Percentiles rank a stretch among this genome's conserved stretches.
Evolutionary conservation across 371 early-diverging fungal species (phyloP).

Genomic region (Mortierella sp.): DNA sequence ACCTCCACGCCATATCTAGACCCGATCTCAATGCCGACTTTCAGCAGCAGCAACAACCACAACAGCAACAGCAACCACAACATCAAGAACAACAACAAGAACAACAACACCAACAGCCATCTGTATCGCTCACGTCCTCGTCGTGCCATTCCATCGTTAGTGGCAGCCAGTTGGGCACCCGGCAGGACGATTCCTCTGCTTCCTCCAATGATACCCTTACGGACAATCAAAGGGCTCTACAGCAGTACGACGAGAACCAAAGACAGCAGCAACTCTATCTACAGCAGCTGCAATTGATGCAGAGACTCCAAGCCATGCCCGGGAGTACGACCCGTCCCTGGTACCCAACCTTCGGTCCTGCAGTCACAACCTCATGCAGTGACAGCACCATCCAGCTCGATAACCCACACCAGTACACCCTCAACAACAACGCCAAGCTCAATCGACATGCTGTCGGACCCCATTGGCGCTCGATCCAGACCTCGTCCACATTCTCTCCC

Average conservation of each 20-base stretch:
- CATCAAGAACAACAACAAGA: constrained; percentile 8
- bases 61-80: constrained; percentile 1
- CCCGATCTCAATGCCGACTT: constrained; percentile 27
- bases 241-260: constrained; percentile 38
- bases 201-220: constrained; percentile 12
- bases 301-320: constrained; percentile 49
- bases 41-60: constrained; percentile 8
- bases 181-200: background rate
- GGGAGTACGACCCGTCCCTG: constrained; percentile 46
- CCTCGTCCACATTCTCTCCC: constrained; percentile 6
- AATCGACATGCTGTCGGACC: constrained; percentile 47
- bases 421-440: constrained; percentile 38
- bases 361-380: constrained; percentile 41
- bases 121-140: background rate
- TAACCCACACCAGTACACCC: constrained; percentile 39
- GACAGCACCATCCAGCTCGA: constrained; percentile 52
- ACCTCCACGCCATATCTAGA: constrained; percentile 42
- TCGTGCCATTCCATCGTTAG: background rate
- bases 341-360: constrained; percentile 54
- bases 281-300: constrained; percentile 44
- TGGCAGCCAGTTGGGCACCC: constrained; percentile 6
- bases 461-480: constrained; percentile 51
- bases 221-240: constrained; percentile 35
- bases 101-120: constrained; percentile 10
- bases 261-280: constrained; percentile 46